Evolutionary conservation across 768 basidiomycete species (phyloP), one percentile per base, ranked within the genome.

Genomic region (Kwoniella sp.): DNA sequence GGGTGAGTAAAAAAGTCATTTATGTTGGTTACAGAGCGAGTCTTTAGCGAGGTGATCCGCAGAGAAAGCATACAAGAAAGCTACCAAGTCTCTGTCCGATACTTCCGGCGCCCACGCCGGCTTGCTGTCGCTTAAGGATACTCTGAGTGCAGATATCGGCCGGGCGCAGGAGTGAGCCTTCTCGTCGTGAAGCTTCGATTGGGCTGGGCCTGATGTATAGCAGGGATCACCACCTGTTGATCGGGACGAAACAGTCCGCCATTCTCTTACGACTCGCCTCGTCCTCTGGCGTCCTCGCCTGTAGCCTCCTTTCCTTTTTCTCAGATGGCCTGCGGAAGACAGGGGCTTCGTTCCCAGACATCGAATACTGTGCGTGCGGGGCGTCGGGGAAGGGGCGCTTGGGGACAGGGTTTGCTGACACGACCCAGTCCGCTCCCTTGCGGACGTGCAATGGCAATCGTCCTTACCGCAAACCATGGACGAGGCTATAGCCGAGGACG

Each of bases 11-110:
- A 10, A 19, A 27, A 27, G n/a, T n/a, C n/a, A n/a, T n/a, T n/a
- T n/a, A n/a, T n/a, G n/a, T n/a, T n/a, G n/a, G n/a, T n/a, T n/a
- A n/a, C n/a, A n/a, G n/a, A n/a, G n/a, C n/a, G n/a, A n/a, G n/a
- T n/a, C n/a, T n/a, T n/a, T n/a, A n/a, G n/a, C n/a, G n/a, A n/a
- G n/a, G n/a, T n/a, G n/a, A n/a, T 28, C 1, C 9, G 15, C 36
- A 56, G 53, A 56, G 20, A 56, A 56, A 32, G 53, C 53, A n/a
- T 56, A 41, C 36, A 8, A 41, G 2, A 56, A 56, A 42, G 53
- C 53, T 5, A 41, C 53, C 8, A 56, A 56, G 23, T 17, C 37
- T 2, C 15, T 43, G 25, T 48, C 46, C 8, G 53, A 56, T 8
- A 48, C 53, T 22, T 48, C 53, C 1, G 38, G 23, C 20, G 53